Conservation (phyloP, 2,329 filamentous ascomycete species). For the Leptoxyphium fumago region DNA sequence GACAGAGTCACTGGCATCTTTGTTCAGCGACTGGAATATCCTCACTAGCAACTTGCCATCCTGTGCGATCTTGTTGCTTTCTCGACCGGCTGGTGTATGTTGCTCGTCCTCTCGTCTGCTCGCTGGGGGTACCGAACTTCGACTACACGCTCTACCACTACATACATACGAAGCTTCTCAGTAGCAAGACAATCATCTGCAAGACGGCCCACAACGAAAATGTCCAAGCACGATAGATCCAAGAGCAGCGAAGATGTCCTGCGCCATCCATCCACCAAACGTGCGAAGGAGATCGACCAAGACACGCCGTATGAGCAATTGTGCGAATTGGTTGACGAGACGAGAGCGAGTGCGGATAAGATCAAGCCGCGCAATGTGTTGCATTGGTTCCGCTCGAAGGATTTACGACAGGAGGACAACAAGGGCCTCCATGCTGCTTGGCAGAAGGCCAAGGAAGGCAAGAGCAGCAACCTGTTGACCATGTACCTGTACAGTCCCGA, state of each 20-base stretch:
- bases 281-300: slow-evolving; percentile 34
- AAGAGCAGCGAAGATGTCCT: slow-evolving; percentile 10
- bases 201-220: background rate
- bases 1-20: no score
- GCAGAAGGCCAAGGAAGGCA: slow-evolving; percentile 29
- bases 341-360: slow-evolving; percentile 19
- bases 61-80: no score
- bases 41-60: no score
- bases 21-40: no score
- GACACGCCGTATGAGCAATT: slow-evolving; percentile 30
- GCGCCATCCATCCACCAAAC: slow-evolving; percentile 32
- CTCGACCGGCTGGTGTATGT: no score
- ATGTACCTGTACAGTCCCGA: slow-evolving; percentile 33
- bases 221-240: slow-evolving; percentile 7
- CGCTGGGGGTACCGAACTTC: no score
- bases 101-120: no score
- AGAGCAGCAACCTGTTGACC: slow-evolving; percentile 26
- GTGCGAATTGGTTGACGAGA: slow-evolving; percentile 23
- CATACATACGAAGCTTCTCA: no score
- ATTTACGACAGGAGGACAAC: slow-evolving; percentile 36
- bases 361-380: slow-evolving; percentile 26
- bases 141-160: no score
- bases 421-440: slow-evolving; percentile 32
- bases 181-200: no score
- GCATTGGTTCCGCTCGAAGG: slow-evolving; percentile 39